Evolutionary conservation across 371 early-diverging fungal genomes (phyloP).

Genomic region (Blakeslea trispora): DNA sequence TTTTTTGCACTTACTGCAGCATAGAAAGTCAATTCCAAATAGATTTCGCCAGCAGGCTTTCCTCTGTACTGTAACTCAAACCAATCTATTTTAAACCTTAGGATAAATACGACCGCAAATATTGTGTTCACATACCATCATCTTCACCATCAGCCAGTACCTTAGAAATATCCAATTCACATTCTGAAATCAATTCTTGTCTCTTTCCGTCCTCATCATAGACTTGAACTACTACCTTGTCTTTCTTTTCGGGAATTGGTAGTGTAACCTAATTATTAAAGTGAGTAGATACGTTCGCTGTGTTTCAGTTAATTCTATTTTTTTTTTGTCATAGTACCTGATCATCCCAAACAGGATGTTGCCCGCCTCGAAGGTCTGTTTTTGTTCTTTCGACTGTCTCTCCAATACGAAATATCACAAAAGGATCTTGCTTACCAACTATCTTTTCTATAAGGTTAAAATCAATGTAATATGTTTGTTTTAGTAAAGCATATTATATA

Average conservation of each 20-base stretch:
- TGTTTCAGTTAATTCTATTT: too few relatives aligned
- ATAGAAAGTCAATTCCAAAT: constrained; percentile 62
- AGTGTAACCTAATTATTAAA: constrained; percentile 37
- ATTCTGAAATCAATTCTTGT: constrained; percentile 66
- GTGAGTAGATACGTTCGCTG: neutral
- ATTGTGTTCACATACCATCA: constrained; percentile 50
- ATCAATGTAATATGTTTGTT: too few relatives aligned
- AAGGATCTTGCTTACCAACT: constrained; percentile 55
- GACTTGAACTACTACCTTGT: constrained; percentile 39
- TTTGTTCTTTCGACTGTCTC: constrained; percentile 41
- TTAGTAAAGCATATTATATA: too few relatives aligned
- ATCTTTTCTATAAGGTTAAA: constrained; percentile 21
- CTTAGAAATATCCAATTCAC: constrained; percentile 61
- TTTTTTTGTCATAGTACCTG: constrained; percentile 36
- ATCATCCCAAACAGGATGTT: constrained; percentile 56
- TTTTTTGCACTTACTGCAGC: constrained; percentile 53
- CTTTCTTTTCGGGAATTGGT: constrained; percentile 46
- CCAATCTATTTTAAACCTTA: constrained; percentile 46
- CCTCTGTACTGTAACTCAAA: constrained; percentile 54
- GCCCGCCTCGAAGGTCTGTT: constrained; percentile 51
- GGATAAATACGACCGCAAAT: constrained; percentile 1
- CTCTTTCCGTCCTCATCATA: constrained; percentile 53
- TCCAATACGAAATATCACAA: constrained; percentile 45
- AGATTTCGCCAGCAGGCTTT: constrained; percentile 55
- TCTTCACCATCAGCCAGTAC: constrained; percentile 66